A percentile compares a stretch with the other conserved stretches of the same genome.
phyloP scores from a whole-genome alignment of 2,329 filamentous ascomycete species.

The Aulographum hederae region DNA sequence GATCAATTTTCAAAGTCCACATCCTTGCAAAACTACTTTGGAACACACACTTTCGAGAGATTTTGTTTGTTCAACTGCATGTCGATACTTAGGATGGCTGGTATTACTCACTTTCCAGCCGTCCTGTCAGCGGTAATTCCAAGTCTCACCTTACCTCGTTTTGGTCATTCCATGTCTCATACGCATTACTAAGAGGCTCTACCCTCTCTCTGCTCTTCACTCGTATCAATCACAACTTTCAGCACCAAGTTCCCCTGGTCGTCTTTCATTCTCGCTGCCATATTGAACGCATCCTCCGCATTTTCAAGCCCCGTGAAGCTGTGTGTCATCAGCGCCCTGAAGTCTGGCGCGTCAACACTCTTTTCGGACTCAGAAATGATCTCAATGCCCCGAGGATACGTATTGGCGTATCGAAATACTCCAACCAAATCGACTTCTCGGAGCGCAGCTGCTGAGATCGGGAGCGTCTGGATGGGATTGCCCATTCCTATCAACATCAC shows the following conservation, averaged over 20 bases:
- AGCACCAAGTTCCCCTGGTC: slow-evolving; percentile 49
- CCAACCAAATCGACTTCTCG: slow-evolving; percentile 65
- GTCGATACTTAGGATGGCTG: no score
- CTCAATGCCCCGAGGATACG: slow-evolving; percentile 52
- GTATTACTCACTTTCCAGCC: no score
- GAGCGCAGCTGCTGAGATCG: slow-evolving; percentile 52
- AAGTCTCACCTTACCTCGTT: no score
- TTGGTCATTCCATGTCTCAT: no score
- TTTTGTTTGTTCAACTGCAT: no score
- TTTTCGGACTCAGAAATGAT: slow-evolving; percentile 29
- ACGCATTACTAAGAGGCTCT: no score
- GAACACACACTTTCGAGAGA: no score
- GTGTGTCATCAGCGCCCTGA: slow-evolving; percentile 59
- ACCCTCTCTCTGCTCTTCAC: no score
- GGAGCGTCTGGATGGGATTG: slow-evolving; percentile 55
- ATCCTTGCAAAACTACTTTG: no score
- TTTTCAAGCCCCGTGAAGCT: slow-evolving; percentile 45
- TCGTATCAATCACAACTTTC: slow-evolving; percentile 43
- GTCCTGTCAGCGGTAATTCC: no score
- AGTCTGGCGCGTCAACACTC: slow-evolving; percentile 33
- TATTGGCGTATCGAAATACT: slow-evolving; percentile 62
- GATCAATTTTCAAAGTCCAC: no score
- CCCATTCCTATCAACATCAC: slow-evolving; percentile 69
- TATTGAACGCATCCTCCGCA: slow-evolving; percentile 47
- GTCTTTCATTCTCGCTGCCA: slow-evolving; percentile 50